phyloP scores from a whole-genome alignment of 345 rosid species.

The Gossypium ekmanianum region DNA sequence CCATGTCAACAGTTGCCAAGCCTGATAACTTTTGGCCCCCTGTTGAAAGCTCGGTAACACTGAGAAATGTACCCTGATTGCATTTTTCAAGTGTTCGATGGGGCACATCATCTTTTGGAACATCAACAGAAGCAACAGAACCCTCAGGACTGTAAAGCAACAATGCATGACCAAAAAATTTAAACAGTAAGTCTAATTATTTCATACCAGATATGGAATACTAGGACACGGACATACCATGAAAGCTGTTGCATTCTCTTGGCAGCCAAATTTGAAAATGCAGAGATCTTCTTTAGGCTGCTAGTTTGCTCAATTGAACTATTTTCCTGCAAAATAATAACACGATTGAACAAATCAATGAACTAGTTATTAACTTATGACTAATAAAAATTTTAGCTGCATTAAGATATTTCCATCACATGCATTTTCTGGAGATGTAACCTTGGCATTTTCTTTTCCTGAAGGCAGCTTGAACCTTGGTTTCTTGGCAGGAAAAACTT shows the following conservation, averaged over 20 bases:
- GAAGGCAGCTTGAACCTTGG: conserved; percentile 49
- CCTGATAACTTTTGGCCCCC: conserved; percentile 48
- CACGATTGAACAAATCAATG: conserved; percentile 13
- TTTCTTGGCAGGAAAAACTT: conserved; percentile 74
- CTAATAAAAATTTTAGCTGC: neutral
- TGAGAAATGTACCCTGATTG: conserved; percentile 63
- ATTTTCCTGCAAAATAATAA: conserved; percentile 44
- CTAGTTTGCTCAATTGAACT: conserved; percentile 36
- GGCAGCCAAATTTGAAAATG: conserved; percentile 53
- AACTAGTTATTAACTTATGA: neutral
- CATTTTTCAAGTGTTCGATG: conserved; percentile 47
- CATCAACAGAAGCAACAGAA: conserved; percentile 37
- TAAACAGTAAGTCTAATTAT: neutral
- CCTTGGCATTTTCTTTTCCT: conserved; percentile 69
- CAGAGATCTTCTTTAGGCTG: conserved; percentile 43
- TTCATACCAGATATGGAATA: neutral
- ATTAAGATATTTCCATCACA: neutral
- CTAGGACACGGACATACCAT: conserved; percentile 37
- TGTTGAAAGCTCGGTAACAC: conserved; percentile 75
- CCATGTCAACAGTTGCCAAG: conserved; percentile 70
- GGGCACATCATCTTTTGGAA: conserved; percentile 33
- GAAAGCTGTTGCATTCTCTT: conserved; percentile 42
- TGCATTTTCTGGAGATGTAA: conserved; percentile 18
- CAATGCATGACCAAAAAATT: conserved; percentile 11
- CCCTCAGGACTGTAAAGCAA: conserved; percentile 41